A percentile compares a stretch with the other conserved stretches of the same genome.
Evolutionary conservation across 1,284 basidiomycete genomes (phyloP).

Genomic region (Gomphus bonarii): DNA sequence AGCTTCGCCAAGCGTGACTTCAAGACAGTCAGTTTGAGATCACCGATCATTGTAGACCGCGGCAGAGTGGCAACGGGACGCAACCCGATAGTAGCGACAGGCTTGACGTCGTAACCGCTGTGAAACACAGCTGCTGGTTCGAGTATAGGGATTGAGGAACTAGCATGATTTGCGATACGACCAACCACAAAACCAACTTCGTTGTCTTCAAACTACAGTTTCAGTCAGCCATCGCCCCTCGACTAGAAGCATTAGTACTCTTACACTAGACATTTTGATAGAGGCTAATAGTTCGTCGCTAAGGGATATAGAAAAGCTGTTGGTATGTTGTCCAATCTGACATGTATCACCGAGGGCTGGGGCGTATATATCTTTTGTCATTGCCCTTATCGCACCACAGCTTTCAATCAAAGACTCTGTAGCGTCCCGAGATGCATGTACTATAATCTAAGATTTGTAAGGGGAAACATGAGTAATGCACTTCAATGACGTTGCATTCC

Average conservation of each 20-base stretch:
- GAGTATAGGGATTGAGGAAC: constrained; percentile 62
- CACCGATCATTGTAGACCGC: constrained; percentile 90
- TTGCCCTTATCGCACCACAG: constrained; percentile 70
- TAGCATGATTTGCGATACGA: constrained; percentile 71
- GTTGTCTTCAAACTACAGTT: constrained; percentile 84
- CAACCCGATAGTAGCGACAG: constrained; percentile 34
- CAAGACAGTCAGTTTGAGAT: constrained; percentile 80
- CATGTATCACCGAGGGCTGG: constrained; percentile 67
- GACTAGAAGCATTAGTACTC: constrained; percentile 18
- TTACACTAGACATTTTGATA: constrained; percentile 81
- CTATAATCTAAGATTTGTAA: constrained; percentile 58
- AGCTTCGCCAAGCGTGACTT: constrained; percentile 67
- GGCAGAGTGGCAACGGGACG: constrained; percentile 54
- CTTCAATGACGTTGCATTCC: neutral
- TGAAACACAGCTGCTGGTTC: constrained; percentile 36
- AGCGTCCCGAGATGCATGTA: constrained; percentile 63
- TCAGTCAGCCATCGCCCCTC: constrained; percentile 2
- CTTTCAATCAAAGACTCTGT: constrained; percentile 69
- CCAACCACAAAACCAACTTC: constrained; percentile 90
- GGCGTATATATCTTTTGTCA: constrained; percentile 86
- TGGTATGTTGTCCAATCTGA: constrained; percentile 92
- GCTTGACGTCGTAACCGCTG: constrained; percentile 13
- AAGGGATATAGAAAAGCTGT: constrained; percentile 88
- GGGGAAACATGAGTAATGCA: neutral
- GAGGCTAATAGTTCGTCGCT: constrained; percentile 78